Base-by-base conservation (phyloP, 2,329 filamentous ascomycete species). In the Aureobasidium sp. region DNA sequence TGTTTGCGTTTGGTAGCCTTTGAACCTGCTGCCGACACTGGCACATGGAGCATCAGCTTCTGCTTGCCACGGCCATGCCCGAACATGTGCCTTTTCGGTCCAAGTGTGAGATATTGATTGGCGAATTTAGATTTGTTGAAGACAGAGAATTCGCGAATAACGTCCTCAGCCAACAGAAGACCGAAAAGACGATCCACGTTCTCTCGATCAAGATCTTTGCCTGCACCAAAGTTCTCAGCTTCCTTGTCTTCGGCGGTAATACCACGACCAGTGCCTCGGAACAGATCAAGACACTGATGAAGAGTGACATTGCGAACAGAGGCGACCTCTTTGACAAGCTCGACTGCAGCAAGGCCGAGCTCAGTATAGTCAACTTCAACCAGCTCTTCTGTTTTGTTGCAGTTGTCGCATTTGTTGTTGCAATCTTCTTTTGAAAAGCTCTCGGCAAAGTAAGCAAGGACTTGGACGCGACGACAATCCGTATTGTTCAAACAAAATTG, bases 371-470 rank as follows among this genome's bases (percentile, higher is more conserved):
- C 91, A 62, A 85, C 81, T 57, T 82, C 79, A 67, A 91, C 85
- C 69, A 91, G 94, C 3, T 81, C 81, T 49, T 83, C 79, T 27
- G 84, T 85, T 2, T 86, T 89, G 66, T 82, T 85, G 79, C 94
- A 99, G 71, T 96, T 97, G 77, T 99, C 95, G 74, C 94, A 99
- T 0, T 81, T 82, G 56, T 82, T 80, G 53, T 85, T 79, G 74
- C 94, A 99, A 57, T 90, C 81, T 14, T 84, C 81, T 40, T 80
- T 79, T 57, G 83, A 77, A 71, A 97, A 99, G 0, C 80, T 79
- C 73, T 99, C 95, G 62, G 88, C 91, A 77, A 99, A 99, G 74
- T 99, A 99, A n/a, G 84, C 84, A 37, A 99, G 83, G 17, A 99
- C 87, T 73, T 96, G 90, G 1, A 89, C 87, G 64, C 94, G 83